Conservation (phyloP, 805 yeast species). For the Starmerella roubikii region DNA sequence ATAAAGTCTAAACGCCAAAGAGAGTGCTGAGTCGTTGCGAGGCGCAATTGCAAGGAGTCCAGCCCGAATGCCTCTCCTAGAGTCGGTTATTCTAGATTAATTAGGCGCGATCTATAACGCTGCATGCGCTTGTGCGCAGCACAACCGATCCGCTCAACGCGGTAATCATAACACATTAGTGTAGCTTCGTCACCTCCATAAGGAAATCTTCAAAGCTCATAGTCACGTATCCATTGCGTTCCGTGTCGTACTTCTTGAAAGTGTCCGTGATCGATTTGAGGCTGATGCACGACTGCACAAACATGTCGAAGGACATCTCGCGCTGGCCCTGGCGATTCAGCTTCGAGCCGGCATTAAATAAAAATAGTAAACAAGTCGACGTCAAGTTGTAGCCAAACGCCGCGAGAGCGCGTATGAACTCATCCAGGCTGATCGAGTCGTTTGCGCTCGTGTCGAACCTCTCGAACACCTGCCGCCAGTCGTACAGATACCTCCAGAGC, state of each 20-base stretch:
- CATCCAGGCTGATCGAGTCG: conserved; percentile 51
- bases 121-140: no score
- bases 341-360: conserved; percentile 44
- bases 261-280: conserved; percentile 62
- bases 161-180: conserved; percentile 6
- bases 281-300: conserved; percentile 69
- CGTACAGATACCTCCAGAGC: conserved; percentile 53
- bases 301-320: conserved; percentile 57
- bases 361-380: conserved; percentile 40
- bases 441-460: conserved; percentile 47
- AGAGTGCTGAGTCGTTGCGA: no score
- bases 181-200: conserved; percentile 25
- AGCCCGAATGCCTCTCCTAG: no score
- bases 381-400: conserved; percentile 55
- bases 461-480: conserved; percentile 51
- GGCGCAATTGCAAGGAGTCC: no score
- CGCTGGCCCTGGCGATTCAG: conserved; percentile 23
- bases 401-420: conserved; percentile 45
- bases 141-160: no score
- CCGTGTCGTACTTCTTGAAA: conserved; percentile 63
- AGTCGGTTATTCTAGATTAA: no score
- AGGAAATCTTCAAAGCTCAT: conserved; percentile 29
- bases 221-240: conserved; percentile 45
- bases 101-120: no score
- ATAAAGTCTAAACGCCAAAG: no score